Evolutionary conservation across 2,329 filamentous ascomycete species (phyloP).

Genomic region (Didymella segeticola): DNA sequence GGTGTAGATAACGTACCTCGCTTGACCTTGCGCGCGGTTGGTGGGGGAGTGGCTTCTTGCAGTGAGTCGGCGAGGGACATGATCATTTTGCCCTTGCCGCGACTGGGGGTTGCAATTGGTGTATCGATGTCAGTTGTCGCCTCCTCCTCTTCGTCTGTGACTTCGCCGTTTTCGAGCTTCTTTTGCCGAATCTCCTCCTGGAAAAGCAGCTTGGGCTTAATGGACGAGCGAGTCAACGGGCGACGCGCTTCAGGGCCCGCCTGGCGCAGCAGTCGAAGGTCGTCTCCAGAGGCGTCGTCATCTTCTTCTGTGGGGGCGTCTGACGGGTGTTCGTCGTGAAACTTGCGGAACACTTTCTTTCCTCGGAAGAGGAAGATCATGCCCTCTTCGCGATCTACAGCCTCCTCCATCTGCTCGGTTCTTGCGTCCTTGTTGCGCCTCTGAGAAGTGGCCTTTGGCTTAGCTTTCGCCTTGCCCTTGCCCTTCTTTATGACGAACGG

Average conservation of each 20-base stretch:
- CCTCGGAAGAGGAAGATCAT: constrained; percentile 81
- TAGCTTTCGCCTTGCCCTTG: constrained; percentile 52
- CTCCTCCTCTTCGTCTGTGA: constrained; percentile 66
- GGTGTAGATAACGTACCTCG: constrained; percentile 58
- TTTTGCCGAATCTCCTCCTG: constrained; percentile 58
- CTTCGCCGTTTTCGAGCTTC: constrained; percentile 48
- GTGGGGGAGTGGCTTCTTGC: constrained; percentile 57
- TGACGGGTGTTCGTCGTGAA: constrained; percentile 51
- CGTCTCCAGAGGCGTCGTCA: constrained; percentile 43
- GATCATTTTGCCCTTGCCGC: constrained; percentile 53
- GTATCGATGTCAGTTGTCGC: constrained; percentile 61
- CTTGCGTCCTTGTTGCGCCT: constrained; percentile 62
- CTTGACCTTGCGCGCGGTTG: constrained; percentile 66
- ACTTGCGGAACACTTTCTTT: constrained; percentile 78
- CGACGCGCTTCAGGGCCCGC: constrained; percentile 51
- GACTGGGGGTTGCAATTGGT: constrained; percentile 37
- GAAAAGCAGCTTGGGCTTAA: constrained; percentile 77
- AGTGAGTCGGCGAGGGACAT: constrained; percentile 61
- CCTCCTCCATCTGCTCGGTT: constrained; percentile 67
- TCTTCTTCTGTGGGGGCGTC: constrained; percentile 47
- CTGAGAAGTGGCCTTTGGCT: constrained; percentile 47
- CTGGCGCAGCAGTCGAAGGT: constrained; percentile 46
- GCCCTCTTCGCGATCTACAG: constrained; percentile 71
- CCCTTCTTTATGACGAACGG: constrained; percentile 69
- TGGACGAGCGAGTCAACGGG: constrained; percentile 69